Evolutionary conservation across 2,329 filamentous ascomycete genomes (phyloP), one percentile per base, ranked within the genome.

Genomic region (Trichophyton benhamiae): DNA sequence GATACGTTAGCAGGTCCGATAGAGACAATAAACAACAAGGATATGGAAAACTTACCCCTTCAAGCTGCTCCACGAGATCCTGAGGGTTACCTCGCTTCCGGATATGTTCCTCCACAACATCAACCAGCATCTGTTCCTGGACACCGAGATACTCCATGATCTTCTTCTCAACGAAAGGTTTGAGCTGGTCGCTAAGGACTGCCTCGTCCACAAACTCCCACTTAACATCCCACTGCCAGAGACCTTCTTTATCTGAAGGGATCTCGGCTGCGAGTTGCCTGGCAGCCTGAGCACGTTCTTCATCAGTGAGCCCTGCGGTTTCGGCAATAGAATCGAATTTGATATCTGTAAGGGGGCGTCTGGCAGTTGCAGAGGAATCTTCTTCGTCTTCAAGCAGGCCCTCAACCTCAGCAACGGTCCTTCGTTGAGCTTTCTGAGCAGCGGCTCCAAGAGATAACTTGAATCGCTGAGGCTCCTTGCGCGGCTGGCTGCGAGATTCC

Each of bases 101-200:
- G 65, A 99, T 78, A 74, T 95, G 90, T 69, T 91, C 87, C 71
- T 96, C 87, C 44, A 97, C 90, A 49, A 94, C 87, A 71, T 96
- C 91, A 36, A 99, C 91, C 57, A 99, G 79, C 77, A 96, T 86
- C 76, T 97, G 89, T 74, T 99, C 94, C 75, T 97, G 91, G 62
- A 99, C 88, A 63, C 95, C 95, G 57, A 99, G 82, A 68, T 94
- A 95, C 75, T 99, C 94, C 63, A 99, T 87, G 67, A 97, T 89
- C 81, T 97, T 99, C 82, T 95, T 95, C 79, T 96, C 91, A 61
- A 97, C 89, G 76, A 96, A 99, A 33, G 92, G 91, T 69, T 88
- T 85, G 67, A 99, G 83, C 72, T 96, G 91, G 65, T 95, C 88
- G 63, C 84, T 83, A 63, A 97, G 84, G 48, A 94, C 82, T 15